Base-by-base conservation (phyloP, 2,329 filamentous ascomycete genomes). In the Beauveria rudraprayagi region DNA sequence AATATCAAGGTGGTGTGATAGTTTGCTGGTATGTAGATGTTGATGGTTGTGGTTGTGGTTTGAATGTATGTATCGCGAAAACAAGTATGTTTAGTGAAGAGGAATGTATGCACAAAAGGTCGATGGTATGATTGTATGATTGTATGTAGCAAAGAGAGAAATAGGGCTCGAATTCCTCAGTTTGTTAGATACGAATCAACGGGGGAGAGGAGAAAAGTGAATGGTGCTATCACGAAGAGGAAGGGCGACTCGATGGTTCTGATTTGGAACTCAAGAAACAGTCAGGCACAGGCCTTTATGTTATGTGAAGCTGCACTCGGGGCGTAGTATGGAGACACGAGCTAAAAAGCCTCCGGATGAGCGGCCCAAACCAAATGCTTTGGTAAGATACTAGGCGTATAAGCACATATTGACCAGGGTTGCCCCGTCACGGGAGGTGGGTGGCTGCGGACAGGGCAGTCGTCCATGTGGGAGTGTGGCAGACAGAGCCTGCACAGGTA, bases 331-430 rank as follows among this genome's bases (percentile, higher is more conserved):
- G 58, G 50, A 43, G 50, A 55, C 51, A 16, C 34, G 26, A 17
- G 24, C 2, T 55, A n/a, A 55, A 55, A 48, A 41, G n/a, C 28
- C 30, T 61, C 58, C 58, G 58, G 58, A 61, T 55, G 58, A 61
- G 43, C 58, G 58, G 58, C 58, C 58, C 58, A 61, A 50, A 61
- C 51, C 58, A 61, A 61, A 61, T 55, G 58, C 51, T 61, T 61
- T 50, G 58, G 58, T 61, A 43, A 61, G 58, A 61, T 55, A 50
- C 58, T 61, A 61, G 58, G 16, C 43, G 44, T 61, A 61, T 61
- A 61, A 61, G 58, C 58, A 26, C 58, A 61, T 55, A 44, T 44
- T 41, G 50, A 61, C 51, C 43, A 61, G 51, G 58, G 41, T 54
- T 60, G 46, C 43, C 50, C 30, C 28, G 28, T 54, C 6, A 28